A percentile compares a stretch with the other conserved stretches of the same genome.
Conservation (phyloP, 2,329 filamentous ascomycete genomes). For the Drechslerella stenobrocha region DNA sequence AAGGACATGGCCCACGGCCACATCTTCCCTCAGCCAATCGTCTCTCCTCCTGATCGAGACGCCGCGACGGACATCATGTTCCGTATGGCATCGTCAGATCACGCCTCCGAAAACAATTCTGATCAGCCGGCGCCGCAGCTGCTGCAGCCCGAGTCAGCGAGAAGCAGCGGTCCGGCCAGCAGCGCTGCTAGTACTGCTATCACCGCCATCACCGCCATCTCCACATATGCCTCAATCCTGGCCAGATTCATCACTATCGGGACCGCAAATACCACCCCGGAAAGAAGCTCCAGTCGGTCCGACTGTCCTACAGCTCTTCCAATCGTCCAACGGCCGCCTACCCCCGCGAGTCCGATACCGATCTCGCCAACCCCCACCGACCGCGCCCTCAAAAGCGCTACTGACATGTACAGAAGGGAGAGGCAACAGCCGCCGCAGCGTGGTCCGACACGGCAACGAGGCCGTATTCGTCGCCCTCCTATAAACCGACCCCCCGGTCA, state of each 20-base stretch:
- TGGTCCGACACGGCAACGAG: no score
- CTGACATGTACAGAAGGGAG: neutral
- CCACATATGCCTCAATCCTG: neutral
- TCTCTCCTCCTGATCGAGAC: neutral
- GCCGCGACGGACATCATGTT: neutral
- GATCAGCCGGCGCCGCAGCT: neutral
- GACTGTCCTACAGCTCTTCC: neutral
- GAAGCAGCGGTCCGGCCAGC: neutral
- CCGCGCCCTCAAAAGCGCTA: neutral
- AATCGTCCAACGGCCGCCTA: neutral
- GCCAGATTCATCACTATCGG: neutral
- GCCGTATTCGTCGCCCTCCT: neutral
- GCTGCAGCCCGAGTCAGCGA: neutral
- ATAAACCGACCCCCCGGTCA: no score
- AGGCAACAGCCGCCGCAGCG: neutral
- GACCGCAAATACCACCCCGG: neutral
- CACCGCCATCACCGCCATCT: neutral
- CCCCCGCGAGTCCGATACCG: neutral
- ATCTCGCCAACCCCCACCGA: neutral
- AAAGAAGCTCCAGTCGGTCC: neutral
- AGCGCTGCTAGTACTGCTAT: neutral
- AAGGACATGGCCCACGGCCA: slow-evolving; percentile 19
- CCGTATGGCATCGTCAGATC: no score
- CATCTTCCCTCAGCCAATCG: slow-evolving; percentile 8
- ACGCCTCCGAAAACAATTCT: neutral